Evolutionary conservation across 305 asterid species (phyloP), one percentile per base, ranked within the genome.

Genomic region (Coffea humblotiana): DNA sequence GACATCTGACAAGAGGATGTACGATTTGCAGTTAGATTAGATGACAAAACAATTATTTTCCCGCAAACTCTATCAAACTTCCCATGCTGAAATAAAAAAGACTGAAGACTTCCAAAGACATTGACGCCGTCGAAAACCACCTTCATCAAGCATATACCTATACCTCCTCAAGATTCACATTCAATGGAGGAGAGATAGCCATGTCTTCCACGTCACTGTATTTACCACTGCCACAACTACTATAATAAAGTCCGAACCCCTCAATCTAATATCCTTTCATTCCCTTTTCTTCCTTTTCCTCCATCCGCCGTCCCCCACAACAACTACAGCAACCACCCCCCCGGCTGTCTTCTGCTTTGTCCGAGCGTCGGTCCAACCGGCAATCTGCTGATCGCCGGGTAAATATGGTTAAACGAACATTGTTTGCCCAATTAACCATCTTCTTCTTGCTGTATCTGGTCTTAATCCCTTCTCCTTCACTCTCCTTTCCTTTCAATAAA

Each of bases 401-500:
- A 27, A 64, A 87, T 74, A 92, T 92, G 95, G 82, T 83, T 71
- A 72, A 75, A 80, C 88, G 86, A 84, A 83, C 76, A 6, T 40
- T 47, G 80, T n/a, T 25, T 63, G 32, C 66, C 48, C 82, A 75
- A 70, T 65, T 86, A 14, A 49, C 81, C 51, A 40, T 80, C 54
- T 48, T 81, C 56, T 78, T 88, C 82, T 64, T 90, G 80, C 75
- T 87, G 9, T 89, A 69, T 52, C 86, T 91, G 8, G 69, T 89
- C n/a, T 61, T 87, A 25, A 82, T 80, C 76, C 84, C 92, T 67
- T 82, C 87, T 73, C 3, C 82, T 56, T 82, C 96, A 49, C 82
- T 60, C 71, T 81, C 97, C 12, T 87, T 89, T 82, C 91, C 93
- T 52, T 92, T 90, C 37, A 84, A 87, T 67, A 88, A 65, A 79